Conservation (phyloP, 2,329 filamentous ascomycete genomes). For the Penicillium sp. region DNA sequence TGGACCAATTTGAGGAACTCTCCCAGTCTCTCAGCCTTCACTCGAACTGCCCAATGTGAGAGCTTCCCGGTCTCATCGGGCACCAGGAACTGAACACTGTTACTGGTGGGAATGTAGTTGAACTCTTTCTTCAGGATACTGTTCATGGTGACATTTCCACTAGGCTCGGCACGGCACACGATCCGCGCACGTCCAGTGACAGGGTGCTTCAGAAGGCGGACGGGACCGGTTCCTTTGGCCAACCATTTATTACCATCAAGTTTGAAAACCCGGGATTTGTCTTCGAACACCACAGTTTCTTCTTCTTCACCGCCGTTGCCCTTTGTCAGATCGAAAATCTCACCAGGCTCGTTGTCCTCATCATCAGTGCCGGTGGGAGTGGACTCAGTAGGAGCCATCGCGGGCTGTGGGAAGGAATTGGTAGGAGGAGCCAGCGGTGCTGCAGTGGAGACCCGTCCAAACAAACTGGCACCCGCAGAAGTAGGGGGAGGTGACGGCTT, state of each 20-base stretch:
- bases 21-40: slow-evolving; percentile 48
- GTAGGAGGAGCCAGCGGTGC: neutral
- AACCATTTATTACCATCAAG: slow-evolving; percentile 58
- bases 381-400: slow-evolving; percentile 18
- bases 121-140: slow-evolving; percentile 60
- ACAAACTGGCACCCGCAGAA: slow-evolving; percentile 34
- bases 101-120: slow-evolving; percentile 58
- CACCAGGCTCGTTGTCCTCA: slow-evolving; percentile 40
- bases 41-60: slow-evolving; percentile 69
- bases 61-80: slow-evolving; percentile 59
- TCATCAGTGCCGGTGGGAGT: slow-evolving; percentile 39
- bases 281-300: slow-evolving; percentile 68
- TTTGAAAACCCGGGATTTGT: slow-evolving; percentile 68
- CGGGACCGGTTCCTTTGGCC: slow-evolving; percentile 66
- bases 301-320: slow-evolving; percentile 68
- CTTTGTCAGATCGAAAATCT: slow-evolving; percentile 65
- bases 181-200: slow-evolving; percentile 65
- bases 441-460: slow-evolving; percentile 32
- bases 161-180: slow-evolving; percentile 70
- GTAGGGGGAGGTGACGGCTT: slow-evolving; percentile 16
- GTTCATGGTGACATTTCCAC: slow-evolving; percentile 72
- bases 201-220: slow-evolving; percentile 73
- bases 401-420: slow-evolving; percentile 15
- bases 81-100: slow-evolving; percentile 45
- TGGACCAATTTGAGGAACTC: slow-evolving; percentile 15